Percentiles rank a stretch among this genome's conserved stretches.
phyloP scores from a whole-genome alignment of 495 filamentous ascomycete species.

The Aspergillus bertholletiae region DNA sequence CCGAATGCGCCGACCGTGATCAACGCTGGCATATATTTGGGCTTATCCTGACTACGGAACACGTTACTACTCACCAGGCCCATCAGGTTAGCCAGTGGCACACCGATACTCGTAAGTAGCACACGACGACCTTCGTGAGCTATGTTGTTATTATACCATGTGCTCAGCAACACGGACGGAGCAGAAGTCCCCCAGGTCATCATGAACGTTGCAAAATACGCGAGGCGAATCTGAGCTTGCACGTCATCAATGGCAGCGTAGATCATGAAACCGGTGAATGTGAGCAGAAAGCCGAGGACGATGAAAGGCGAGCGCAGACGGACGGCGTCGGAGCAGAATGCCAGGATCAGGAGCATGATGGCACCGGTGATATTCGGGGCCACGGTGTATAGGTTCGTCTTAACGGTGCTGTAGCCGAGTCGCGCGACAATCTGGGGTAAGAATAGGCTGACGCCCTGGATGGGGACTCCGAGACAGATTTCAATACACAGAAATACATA shows the following conservation, averaged over 20 bases:
- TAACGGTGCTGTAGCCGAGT: conserved; percentile 59
- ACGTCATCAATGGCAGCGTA: conserved; percentile 65
- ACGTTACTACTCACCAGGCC: conserved; percentile 71
- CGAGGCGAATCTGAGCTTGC: conserved; percentile 52
- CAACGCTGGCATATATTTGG: conserved; percentile 71
- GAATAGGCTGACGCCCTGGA: conserved; percentile 69
- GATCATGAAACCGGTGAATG: conserved; percentile 73
- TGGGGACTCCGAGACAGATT: conserved; percentile 71
- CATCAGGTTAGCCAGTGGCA: conserved; percentile 79
- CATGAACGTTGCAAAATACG: conserved; percentile 79
- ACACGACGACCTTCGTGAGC: conserved; percentile 71
- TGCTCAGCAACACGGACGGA: conserved; percentile 49
- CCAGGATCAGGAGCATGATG: conserved; percentile 64
- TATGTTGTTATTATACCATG: conserved; percentile 79
- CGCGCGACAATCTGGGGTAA: conserved; percentile 69
- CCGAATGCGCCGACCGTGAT: conserved; percentile 73
- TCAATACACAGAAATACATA: conserved; percentile 66
- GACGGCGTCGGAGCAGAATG: conserved; percentile 61
- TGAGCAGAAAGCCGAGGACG: conserved; percentile 67
- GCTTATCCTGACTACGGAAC: conserved; percentile 66
- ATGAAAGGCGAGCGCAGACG: conserved; percentile 72
- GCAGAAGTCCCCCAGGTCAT: conserved; percentile 69
- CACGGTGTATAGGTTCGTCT: conserved; percentile 75
- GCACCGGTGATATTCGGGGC: conserved; percentile 69
- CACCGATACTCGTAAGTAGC: conserved; percentile 66